A percentile compares a stretch with the other conserved stretches of the same genome.
phyloP scores from a whole-genome alignment of 768 basidiomycete genomes.

The Leucocoprinus sp. region DNA sequence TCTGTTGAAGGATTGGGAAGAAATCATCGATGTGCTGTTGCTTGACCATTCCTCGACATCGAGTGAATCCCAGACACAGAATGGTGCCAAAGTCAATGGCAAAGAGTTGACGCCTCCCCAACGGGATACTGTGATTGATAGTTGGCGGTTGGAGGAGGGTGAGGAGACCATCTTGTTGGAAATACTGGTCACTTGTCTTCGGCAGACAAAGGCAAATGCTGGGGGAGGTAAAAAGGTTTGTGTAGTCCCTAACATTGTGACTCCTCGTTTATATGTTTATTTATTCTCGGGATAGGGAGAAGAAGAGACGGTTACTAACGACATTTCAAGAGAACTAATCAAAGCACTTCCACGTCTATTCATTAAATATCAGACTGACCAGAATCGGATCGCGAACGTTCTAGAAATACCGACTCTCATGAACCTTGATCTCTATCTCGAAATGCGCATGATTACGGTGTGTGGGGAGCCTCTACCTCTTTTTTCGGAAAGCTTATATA shows the following conservation, averaged over 20 bases:
- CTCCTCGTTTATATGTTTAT: neutral
- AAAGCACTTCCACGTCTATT: constrained; percentile 82
- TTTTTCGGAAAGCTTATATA: neutral
- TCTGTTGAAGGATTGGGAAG: constrained; percentile 72
- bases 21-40: constrained; percentile 68
- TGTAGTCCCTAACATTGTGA: neutral
- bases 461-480: constrained; percentile 21
- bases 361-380: constrained; percentile 89
- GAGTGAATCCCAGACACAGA: constrained; percentile 23
- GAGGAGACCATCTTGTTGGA: constrained; percentile 85
- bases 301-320: constrained; percentile 60
- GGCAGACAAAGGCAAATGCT: constrained; percentile 48
- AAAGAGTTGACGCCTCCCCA: constrained; percentile 27
- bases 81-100: constrained; percentile 27
- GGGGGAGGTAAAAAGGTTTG: constrained; percentile 62
- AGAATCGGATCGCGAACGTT: constrained; percentile 71
- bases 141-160: constrained; percentile 77
- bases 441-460: constrained; percentile 87
- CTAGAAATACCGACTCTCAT: constrained; percentile 75
- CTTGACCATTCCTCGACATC: constrained; percentile 80
- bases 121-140: constrained; percentile 42
- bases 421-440: constrained; percentile 86
- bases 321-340: constrained; percentile 81
- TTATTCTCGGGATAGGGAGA: constrained; percentile 45
- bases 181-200: constrained; percentile 64